Evolutionary conservation across 371 early-diverging fungal species (phyloP), one percentile per base, ranked within the genome.

Genomic region (Rhizomucor pusillus): DNA sequence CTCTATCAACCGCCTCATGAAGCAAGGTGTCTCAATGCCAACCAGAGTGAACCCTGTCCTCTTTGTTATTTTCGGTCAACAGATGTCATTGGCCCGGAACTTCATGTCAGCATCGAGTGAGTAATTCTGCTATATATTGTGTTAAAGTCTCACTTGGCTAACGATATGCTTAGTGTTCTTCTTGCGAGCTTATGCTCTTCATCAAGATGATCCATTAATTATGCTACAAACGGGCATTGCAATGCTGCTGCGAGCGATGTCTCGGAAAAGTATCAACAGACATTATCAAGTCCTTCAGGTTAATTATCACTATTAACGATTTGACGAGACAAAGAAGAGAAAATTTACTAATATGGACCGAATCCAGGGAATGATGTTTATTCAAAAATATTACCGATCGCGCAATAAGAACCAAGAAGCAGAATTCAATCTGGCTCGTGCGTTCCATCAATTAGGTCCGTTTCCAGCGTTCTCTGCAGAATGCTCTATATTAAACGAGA

Each of bases 381-480:
- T 93, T 14, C 72, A 75, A 53, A 80, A 85, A 48, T 92, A 91
- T 60, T 71, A 68, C 37, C 80, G 82, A 48, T 48, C 87, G 10
- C 67, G 73, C 16, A 67, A 64, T 2, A 52, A 62, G 13, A 68
- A 64, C 20, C 89, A 84, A 66, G 95, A 94, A 62, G 87, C 90
- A 4, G 84, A 85, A 36, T 97, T 88, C 57, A 97, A 97, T 58
- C 52, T 90, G 24, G 98, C 79, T 0, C 79, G 95, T 40, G 87
- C 89, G 1, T 93, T 91, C 61, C 98, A 97, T 65, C 80, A 86
- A 16, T 29, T 95, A 23, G 85, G 85, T 73, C 63, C 48, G 40
- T 43, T 11, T 29, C 29, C 7, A 5, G 3, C 7, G 29, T 29
- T 29, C 7, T 7, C 7, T 29, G 5, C 29, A 29, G 29, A 7